These are phyloP conservation scores for Plasmodiophora brassicae DNA, from an alignment of 208 protist species.

Conservation along the genomic window DNA sequence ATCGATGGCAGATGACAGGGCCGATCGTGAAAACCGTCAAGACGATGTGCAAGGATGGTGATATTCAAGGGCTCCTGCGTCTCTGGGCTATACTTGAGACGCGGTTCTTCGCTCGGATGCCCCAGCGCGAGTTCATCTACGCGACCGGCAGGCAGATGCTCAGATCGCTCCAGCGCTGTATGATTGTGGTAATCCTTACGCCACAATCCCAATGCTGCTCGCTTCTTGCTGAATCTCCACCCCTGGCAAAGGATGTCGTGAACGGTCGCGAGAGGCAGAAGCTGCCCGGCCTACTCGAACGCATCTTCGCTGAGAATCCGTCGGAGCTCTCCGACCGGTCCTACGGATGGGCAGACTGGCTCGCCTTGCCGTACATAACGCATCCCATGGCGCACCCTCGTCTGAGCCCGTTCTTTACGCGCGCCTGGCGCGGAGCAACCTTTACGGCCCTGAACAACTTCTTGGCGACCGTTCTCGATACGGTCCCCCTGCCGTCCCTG, in stretches of 20 bases:
- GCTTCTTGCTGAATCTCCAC: too few species aligned
- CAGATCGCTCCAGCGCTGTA: background rate
- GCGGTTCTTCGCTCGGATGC: background rate
- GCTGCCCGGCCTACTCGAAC: background rate
- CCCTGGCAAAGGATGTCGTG: too few species aligned
- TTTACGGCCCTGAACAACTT: constrained; percentile 8
- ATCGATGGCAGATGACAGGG: background rate
- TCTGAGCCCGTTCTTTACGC: background rate
- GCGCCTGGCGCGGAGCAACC: background rate
- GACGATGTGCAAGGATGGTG: constrained; percentile 17
- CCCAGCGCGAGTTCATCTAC: background rate
- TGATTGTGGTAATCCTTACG: background rate
- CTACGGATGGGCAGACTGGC: background rate
- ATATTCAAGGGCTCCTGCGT: background rate
- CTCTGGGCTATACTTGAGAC: background rate
- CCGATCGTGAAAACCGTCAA: background rate
- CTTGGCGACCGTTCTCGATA: background rate
- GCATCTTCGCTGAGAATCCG: background rate
- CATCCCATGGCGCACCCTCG: background rate
- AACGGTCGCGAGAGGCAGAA: too few species aligned
- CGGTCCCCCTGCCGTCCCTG: background rate
- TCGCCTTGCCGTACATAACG: background rate
- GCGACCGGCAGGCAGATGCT: background rate
- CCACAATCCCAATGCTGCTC: too few species aligned
- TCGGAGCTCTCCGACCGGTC: background rate